phyloP scores from a whole-genome alignment of 1,284 basidiomycete genomes.

The Exobasidium rhododendri region DNA sequence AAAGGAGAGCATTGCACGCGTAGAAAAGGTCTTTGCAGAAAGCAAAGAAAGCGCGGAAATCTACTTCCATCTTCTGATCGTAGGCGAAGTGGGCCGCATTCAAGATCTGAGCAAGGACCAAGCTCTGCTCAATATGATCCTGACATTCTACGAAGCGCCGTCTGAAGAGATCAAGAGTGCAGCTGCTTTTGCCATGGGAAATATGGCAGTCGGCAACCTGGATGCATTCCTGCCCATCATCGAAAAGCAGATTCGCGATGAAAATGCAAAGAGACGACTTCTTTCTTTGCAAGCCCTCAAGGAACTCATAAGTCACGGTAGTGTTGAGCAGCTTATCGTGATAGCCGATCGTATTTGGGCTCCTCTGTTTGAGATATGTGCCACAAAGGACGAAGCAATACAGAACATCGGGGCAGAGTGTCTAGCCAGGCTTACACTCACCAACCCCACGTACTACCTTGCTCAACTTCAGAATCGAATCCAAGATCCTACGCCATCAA shows the following conservation, averaged over 20 bases:
- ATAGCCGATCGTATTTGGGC: slow-evolving; percentile 85
- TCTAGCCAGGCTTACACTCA: slow-evolving; percentile 87
- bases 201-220: slow-evolving; percentile 87
- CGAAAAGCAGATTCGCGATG: slow-evolving; percentile 70
- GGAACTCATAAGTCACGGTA: slow-evolving; percentile 90
- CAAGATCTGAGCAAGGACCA: slow-evolving; percentile 29
- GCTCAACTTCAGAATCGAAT: slow-evolving; percentile 64
- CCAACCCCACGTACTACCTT: slow-evolving; percentile 83
- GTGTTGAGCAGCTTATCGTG: slow-evolving; percentile 73
- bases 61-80: slow-evolving; percentile 35
- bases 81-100: slow-evolving; percentile 44
- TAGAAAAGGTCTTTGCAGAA: background rate
- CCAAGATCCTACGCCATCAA: slow-evolving; percentile 57
- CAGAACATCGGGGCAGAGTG: slow-evolving; percentile 94
- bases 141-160: slow-evolving; percentile 25
- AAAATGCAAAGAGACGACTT: slow-evolving; percentile 49
- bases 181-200: slow-evolving; percentile 62
- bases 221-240: slow-evolving; percentile 79
- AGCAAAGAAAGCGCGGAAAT: slow-evolving; percentile 29
- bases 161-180: slow-evolving; percentile 45
- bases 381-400: slow-evolving; percentile 73
- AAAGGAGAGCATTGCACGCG: slow-evolving; percentile 21
- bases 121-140: slow-evolving; percentile 28
- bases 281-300: slow-evolving; percentile 87
- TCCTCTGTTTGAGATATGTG: slow-evolving; percentile 59